Conservation (phyloP, 495 filamentous ascomycete genomes). For the Podospora pseudocomata region DNA sequence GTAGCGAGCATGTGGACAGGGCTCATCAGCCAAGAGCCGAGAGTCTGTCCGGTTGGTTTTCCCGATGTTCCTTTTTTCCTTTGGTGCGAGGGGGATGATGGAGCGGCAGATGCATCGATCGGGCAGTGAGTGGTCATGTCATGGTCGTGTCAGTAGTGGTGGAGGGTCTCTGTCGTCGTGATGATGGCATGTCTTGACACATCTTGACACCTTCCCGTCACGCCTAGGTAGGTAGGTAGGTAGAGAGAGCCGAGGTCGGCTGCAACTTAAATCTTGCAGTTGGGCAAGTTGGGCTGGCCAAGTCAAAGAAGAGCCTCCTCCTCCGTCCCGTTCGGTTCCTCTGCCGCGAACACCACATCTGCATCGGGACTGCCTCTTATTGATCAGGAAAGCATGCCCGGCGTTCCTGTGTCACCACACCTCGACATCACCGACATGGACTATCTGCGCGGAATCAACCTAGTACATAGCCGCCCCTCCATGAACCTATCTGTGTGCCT, state of each 20-base stretch:
- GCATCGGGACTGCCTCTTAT: neutral
- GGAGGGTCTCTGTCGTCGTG: neutral
- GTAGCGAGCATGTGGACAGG: neutral
- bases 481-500: neutral
- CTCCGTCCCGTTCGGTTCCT: neutral
- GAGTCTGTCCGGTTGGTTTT: neutral
- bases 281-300: neutral
- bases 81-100: neutral
- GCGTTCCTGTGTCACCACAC: neutral
- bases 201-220: neutral
- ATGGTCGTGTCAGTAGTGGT: neutral
- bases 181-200: neutral
- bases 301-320: neutral
- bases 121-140: no score
- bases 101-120: neutral
- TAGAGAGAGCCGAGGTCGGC: conserved; percentile 8
- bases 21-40: conserved; percentile 4
- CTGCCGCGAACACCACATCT: neutral
- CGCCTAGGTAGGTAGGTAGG: neutral
- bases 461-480: neutral
- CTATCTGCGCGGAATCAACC: neutral
- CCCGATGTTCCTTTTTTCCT: neutral
- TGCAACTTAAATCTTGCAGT: conserved; percentile 9
- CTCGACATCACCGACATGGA: neutral
- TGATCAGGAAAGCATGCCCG: neutral